Evolutionary conservation across 805 yeast genomes (phyloP).

Genomic region (Wickerhamiella vanderwaltii): DNA sequence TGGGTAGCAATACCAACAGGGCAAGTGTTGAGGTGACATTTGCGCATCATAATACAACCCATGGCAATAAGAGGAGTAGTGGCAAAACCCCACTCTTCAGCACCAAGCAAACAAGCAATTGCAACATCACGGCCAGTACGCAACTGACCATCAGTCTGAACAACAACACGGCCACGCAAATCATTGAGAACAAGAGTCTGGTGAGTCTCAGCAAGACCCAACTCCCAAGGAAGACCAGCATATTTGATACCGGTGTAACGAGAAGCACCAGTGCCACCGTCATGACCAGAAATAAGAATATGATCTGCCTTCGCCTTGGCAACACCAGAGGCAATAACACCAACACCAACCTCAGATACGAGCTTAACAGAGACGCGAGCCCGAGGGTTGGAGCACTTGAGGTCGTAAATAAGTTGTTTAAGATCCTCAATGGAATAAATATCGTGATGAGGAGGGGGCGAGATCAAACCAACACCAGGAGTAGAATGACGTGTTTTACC

Average conservation of each 20-base stretch:
- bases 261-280: slow-evolving; percentile 99
- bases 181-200: slow-evolving; percentile 94
- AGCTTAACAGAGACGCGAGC: slow-evolving; percentile 93
- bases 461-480: slow-evolving; percentile 89
- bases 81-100: slow-evolving; percentile 97
- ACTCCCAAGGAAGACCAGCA: slow-evolving; percentile 98
- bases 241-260: slow-evolving; percentile 93
- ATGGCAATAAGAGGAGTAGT: slow-evolving; percentile 92
- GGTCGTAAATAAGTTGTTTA: slow-evolving; percentile 90
- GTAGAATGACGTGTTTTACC: slow-evolving; percentile 96
- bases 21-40: slow-evolving; percentile 86
- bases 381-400: slow-evolving; percentile 94
- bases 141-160: slow-evolving; percentile 97
- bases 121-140: slow-evolving; percentile 97
- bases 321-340: slow-evolving; percentile 97
- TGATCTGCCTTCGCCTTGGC: slow-evolving; percentile 98
- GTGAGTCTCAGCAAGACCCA: slow-evolving; percentile 95
- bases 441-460: slow-evolving; percentile 99
- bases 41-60: slow-evolving; percentile 96
- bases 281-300: slow-evolving; percentile 90
- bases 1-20: slow-evolving; percentile 99
- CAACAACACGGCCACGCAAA: slow-evolving; percentile 85
- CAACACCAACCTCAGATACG: slow-evolving; percentile 97
- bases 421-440: slow-evolving; percentile 96
- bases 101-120: slow-evolving; percentile 89